A percentile compares a stretch with the other conserved stretches of the same genome.
Evolutionary conservation across 768 basidiomycete genomes (phyloP).

Genomic region (Phaffia australis): DNA sequence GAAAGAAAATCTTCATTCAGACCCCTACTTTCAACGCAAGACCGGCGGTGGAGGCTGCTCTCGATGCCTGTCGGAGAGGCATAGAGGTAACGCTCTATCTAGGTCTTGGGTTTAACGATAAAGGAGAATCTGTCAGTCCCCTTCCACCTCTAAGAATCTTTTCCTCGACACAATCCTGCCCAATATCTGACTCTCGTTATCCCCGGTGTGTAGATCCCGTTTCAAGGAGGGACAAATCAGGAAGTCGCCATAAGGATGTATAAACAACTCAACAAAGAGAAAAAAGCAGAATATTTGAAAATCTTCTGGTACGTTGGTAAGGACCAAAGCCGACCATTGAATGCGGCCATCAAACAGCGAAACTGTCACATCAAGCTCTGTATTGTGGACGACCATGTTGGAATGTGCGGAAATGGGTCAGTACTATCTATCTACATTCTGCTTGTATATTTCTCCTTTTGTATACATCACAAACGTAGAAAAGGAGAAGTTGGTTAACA

Average conservation of each 20-base stretch:
- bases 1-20: conserved; percentile 59
- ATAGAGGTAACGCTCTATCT: conserved; percentile 54
- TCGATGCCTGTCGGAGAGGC: conserved; percentile 53
- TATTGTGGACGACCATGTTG: conserved; percentile 54
- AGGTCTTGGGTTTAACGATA: conserved; percentile 50
- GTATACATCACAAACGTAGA: too few species aligned
- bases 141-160: background rate
- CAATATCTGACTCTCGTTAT: background rate
- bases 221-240: conserved; percentile 63
- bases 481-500: conserved; percentile 20
- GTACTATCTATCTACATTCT: conserved; percentile 30
- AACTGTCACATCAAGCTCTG: conserved; percentile 67
- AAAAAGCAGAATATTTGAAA: conserved; percentile 43
- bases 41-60: conserved; percentile 50
- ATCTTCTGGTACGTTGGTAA: conserved; percentile 42
- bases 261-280: conserved; percentile 43
- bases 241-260: conserved; percentile 55
- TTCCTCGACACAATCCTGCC: background rate
- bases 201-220: conserved; percentile 41
- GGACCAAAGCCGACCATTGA: conserved; percentile 55
- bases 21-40: conserved; percentile 60
- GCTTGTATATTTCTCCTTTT: background rate
- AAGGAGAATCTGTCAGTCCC: conserved; percentile 44
- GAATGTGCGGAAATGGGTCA: conserved; percentile 54
- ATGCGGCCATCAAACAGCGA: conserved; percentile 51